Evolutionary conservation across 768 basidiomycete genomes (phyloP).

Genomic region (Glaciozyma antarctica): DNA sequence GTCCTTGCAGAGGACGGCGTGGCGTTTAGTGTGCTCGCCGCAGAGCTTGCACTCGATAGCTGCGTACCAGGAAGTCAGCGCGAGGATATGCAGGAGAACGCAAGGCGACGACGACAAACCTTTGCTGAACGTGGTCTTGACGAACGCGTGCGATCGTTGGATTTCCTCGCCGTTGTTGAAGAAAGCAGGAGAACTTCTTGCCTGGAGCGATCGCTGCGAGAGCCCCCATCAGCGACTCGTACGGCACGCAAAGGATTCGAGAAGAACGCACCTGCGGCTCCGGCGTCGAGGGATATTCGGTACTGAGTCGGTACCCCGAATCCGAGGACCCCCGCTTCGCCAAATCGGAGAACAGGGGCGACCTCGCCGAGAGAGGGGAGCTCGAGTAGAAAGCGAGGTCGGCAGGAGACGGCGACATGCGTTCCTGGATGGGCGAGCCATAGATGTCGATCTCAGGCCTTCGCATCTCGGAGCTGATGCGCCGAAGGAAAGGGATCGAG

Average conservation of each 20-base stretch:
- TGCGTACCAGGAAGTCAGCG: slow-evolving; percentile 37
- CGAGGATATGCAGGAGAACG: no score
- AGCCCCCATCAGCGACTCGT: background rate
- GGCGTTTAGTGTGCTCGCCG: slow-evolving; percentile 63
- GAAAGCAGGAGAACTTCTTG: background rate
- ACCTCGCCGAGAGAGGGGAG: background rate
- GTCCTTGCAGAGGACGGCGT: slow-evolving; percentile 76
- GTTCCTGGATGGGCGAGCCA: slow-evolving; percentile 11
- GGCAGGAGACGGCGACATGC: slow-evolving; percentile 5
- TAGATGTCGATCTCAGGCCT: slow-evolving; percentile 37
- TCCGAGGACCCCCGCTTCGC: background rate
- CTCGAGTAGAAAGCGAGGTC: slow-evolving; percentile 2
- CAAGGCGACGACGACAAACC: slow-evolving; percentile 48
- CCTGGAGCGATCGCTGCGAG: background rate
- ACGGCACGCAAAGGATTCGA: background rate
- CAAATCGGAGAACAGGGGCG: background rate
- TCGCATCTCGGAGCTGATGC: slow-evolving; percentile 70
- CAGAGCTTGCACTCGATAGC: slow-evolving; percentile 84
- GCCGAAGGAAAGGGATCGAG: slow-evolving; percentile 86
- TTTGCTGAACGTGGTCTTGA: slow-evolving; percentile 87
- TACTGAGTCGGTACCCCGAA: background rate
- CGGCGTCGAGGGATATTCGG: background rate
- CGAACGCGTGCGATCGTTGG: slow-evolving; percentile 59
- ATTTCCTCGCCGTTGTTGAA: slow-evolving; percentile 3
- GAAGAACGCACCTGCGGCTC: background rate